These are phyloP conservation scores for Citrus sp. DNA, from an alignment of 345 rosid species.

Conservation along the genomic window DNA sequence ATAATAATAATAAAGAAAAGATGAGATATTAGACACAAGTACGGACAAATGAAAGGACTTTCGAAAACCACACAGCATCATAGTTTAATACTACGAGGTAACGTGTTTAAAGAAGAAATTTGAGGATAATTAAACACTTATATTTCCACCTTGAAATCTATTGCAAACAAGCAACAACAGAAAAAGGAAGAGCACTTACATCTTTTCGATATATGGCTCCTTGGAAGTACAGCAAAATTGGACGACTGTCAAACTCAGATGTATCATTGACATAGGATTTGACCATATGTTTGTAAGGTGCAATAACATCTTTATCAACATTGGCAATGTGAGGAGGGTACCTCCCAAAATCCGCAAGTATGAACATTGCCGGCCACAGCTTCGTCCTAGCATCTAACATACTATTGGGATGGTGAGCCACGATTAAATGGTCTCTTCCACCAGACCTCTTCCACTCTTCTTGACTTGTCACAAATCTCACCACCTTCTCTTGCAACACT, in stretches of 20 bases:
- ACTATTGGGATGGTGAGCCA: slow-evolving; percentile 98
- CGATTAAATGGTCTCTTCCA: slow-evolving; percentile 69
- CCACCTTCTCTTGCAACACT: slow-evolving; percentile 64
- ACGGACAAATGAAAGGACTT: background rate
- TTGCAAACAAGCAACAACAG: background rate
- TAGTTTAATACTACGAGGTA: background rate
- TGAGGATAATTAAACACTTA: background rate
- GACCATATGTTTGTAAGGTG: slow-evolving; percentile 87
- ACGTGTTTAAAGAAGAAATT: background rate
- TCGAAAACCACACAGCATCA: background rate
- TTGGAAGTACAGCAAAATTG: slow-evolving; percentile 81
- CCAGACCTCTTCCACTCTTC: slow-evolving; percentile 78
- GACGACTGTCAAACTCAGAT: slow-evolving; percentile 65
- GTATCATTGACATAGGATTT: slow-evolving; percentile 55
- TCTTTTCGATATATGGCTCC: slow-evolving; percentile 97
- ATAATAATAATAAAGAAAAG: background rate
- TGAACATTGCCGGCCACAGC: slow-evolving; percentile 76
- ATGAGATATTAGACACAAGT: background rate
- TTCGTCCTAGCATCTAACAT: slow-evolving; percentile 72
- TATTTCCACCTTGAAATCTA: background rate
- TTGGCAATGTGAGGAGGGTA: slow-evolving; percentile 79
- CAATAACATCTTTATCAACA: slow-evolving; percentile 82
- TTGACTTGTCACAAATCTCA: slow-evolving; percentile 49
- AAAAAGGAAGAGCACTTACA: slow-evolving; percentile 43
- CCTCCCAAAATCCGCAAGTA: slow-evolving; percentile 90